These are phyloP conservation scores for Violaceomyces palustris DNA, from an alignment of 1,284 basidiomycete species.

Conservation along the genomic window DNA sequence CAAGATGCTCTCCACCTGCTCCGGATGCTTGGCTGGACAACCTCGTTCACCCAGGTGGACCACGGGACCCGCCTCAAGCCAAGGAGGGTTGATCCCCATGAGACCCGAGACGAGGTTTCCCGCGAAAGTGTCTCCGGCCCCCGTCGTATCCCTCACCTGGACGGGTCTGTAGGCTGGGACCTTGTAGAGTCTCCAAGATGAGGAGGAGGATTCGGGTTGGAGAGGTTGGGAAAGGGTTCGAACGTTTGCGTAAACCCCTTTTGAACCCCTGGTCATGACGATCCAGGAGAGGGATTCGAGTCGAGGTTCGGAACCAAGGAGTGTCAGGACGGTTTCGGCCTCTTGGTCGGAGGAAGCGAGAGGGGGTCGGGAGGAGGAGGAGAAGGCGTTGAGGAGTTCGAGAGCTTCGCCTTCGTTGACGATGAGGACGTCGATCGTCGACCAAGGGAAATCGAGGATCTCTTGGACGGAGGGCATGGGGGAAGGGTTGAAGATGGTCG, in stretches of 20 bases:
- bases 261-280: conserved; percentile 42
- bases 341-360: too few relatives aligned
- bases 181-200: conserved; percentile 19
- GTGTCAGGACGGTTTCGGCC: too few relatives aligned
- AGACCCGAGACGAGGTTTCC: conserved; percentile 45
- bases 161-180: conserved; percentile 26
- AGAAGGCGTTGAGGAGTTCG: conserved; percentile 44
- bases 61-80: conserved; percentile 1
- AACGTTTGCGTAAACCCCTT: conserved; percentile 40
- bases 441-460: conserved; percentile 57
- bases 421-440: conserved; percentile 56
- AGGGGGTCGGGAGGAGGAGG: conserved; percentile 1
- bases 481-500: conserved; percentile 58
- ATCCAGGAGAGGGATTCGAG: conserved; percentile 37
- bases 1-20: conserved; percentile 18
- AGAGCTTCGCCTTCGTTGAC: conserved; percentile 59
- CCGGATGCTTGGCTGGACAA: not conserved
- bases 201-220: conserved; percentile 1
- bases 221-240: too few relatives aligned
- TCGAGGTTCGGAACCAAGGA: too few relatives aligned
- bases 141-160: conserved; percentile 46
- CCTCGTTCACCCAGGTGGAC: too few relatives aligned
- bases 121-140: conserved; percentile 50
- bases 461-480: conserved; percentile 57
- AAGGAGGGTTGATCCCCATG: conserved; percentile 19